Evolutionary conservation across 2,329 filamentous ascomycete genomes (phyloP).

Genomic region (Fusarium sp.): DNA sequence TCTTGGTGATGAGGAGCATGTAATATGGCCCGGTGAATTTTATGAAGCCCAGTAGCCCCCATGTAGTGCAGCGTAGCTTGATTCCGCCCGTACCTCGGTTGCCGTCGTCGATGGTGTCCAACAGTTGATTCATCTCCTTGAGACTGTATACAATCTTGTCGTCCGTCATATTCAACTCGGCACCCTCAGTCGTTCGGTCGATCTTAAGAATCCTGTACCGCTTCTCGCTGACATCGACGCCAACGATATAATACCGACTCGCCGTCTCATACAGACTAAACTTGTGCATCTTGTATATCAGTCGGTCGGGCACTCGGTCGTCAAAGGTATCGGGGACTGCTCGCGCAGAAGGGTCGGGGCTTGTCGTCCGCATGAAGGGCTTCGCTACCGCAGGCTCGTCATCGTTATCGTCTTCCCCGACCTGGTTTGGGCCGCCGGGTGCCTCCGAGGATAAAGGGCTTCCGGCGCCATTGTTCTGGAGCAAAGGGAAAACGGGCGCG

Average conservation of each 20-base stretch:
- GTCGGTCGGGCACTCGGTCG: constrained; percentile 50
- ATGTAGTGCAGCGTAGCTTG: constrained; percentile 88
- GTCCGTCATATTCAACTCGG: constrained; percentile 85
- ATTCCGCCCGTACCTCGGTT: constrained; percentile 92
- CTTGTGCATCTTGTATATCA: constrained; percentile 84
- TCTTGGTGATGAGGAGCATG: constrained; percentile 96
- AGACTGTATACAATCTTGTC: constrained; percentile 96
- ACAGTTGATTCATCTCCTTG: constrained; percentile 90
- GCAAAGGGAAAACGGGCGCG: constrained; percentile 49
- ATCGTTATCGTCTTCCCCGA: constrained; percentile 64
- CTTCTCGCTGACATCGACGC: constrained; percentile 88
- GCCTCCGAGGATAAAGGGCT: constrained; percentile 43
- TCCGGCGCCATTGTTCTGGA: constrained; percentile 52
- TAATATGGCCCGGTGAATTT: constrained; percentile 96
- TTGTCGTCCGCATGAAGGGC: constrained; percentile 68
- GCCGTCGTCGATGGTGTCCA: constrained; percentile 94
- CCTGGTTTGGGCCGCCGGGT: constrained; percentile 35
- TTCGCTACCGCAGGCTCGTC: constrained; percentile 69
- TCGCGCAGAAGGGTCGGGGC: constrained; percentile 58
- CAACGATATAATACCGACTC: constrained; percentile 92
- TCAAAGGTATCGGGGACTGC: constrained; percentile 47
- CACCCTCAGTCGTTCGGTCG: constrained; percentile 83
- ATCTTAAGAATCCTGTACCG: constrained; percentile 95
- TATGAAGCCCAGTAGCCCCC: constrained; percentile 95
- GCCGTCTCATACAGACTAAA: constrained; percentile 98